phyloP scores from a whole-genome alignment of 768 basidiomycete genomes.

The Cyathus striatus region DNA sequence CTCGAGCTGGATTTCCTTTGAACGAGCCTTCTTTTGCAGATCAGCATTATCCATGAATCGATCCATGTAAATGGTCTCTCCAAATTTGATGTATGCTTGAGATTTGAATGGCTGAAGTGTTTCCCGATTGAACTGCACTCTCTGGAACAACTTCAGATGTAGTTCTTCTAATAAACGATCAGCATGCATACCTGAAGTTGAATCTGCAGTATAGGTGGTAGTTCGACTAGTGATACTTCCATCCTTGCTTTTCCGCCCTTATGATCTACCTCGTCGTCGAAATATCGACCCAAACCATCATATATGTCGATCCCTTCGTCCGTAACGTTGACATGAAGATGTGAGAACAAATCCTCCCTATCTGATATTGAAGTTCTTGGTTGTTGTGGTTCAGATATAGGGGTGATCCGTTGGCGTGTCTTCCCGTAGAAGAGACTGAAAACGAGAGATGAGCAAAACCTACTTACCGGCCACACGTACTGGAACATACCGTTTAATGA shows the following conservation, averaged over 20 bases:
- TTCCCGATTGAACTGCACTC: conserved; percentile 92
- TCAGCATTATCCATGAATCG: conserved; percentile 82
- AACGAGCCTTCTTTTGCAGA: conserved; percentile 61
- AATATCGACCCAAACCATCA: conserved; percentile 88
- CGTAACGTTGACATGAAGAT: conserved; percentile 89
- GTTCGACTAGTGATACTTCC: conserved; percentile 80
- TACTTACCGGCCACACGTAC: neutral
- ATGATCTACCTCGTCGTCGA: conserved; percentile 84
- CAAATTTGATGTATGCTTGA: conserved; percentile 91
- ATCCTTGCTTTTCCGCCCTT: conserved; percentile 84
- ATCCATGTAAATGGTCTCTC: conserved; percentile 84
- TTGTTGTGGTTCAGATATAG: conserved; percentile 23
- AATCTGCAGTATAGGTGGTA: conserved; percentile 89
- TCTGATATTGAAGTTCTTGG: conserved; percentile 63
- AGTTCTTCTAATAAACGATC: neutral
- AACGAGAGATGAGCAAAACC: neutral
- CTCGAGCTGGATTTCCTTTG: conserved; percentile 65
- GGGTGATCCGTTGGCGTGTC: conserved; percentile 52
- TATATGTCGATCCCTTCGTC: conserved; percentile 90
- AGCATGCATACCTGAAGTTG: conserved; percentile 75
- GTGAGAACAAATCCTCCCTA: conserved; percentile 90
- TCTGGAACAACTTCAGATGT: conserved; percentile 32
- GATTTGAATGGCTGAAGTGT: conserved; percentile 92
- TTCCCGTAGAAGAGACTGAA: conserved; percentile 80
- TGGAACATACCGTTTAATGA: conserved; percentile 69